Conservation (phyloP, 208 protist species). For the Leishmania arabica region DNA sequence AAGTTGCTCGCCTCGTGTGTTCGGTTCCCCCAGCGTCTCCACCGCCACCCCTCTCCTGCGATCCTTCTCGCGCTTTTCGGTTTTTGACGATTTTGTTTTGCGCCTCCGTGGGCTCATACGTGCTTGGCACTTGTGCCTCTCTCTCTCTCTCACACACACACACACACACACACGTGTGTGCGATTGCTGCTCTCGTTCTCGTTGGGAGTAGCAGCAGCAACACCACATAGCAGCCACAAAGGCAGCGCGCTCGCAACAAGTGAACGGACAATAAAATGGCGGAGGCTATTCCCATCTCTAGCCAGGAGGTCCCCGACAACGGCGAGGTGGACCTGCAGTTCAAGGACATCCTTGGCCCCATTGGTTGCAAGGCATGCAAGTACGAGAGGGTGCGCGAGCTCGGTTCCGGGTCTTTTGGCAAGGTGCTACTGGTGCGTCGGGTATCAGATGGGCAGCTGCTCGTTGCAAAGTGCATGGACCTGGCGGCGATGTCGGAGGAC, state of each 20-base stretch:
- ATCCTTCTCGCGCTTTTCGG: not conserved
- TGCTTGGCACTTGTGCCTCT: not conserved
- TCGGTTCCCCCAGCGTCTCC: not conserved
- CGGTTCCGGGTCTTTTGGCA: constrained; percentile 91
- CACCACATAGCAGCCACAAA: not conserved
- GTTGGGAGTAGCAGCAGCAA: not conserved
- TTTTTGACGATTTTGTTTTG: not conserved
- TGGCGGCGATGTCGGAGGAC: constrained; percentile 84
- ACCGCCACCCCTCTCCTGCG: not conserved
- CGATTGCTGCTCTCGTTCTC: constrained; percentile 3
- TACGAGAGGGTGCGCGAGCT: constrained; percentile 61
- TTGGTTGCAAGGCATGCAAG: constrained; percentile 39
- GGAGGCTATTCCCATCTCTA: constrained; percentile 37
- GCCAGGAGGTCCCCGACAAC: constrained; percentile 24
- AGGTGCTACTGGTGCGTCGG: constrained; percentile 62
- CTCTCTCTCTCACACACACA: not conserved
- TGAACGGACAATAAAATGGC: constrained; percentile 13
- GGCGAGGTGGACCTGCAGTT: constrained; percentile 28
- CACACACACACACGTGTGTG: not conserved
- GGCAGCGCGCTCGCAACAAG: not conserved
- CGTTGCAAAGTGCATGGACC: constrained; percentile 92
- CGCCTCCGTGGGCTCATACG: not conserved
- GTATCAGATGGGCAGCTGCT: constrained; percentile 70
- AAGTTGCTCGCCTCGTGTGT: not conserved
- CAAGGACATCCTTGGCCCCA: constrained; percentile 44